phyloP scores from a whole-genome alignment of 306 rosid species.

The Vigna nakashimae region DNA sequence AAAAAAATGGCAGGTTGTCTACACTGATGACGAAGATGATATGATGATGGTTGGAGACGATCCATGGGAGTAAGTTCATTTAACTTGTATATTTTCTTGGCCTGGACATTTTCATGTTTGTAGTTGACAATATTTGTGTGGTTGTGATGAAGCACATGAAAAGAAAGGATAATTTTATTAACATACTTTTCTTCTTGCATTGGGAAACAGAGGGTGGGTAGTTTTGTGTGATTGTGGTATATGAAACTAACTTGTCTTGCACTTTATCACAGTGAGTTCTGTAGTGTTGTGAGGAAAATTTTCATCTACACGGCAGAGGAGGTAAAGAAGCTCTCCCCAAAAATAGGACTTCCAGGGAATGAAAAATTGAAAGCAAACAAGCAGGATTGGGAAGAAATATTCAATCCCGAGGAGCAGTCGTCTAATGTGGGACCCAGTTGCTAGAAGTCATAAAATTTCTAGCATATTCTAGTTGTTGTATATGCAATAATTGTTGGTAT shows the following conservation, averaged over 20 bases:
- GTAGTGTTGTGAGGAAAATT: slow-evolving; percentile 78
- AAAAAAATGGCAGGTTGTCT: slow-evolving; percentile 84
- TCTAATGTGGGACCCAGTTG: slow-evolving; percentile 63
- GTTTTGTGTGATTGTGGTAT: neutral
- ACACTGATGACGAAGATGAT: slow-evolving; percentile 67
- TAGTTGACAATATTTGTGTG: neutral
- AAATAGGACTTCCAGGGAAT: slow-evolving; percentile 57
- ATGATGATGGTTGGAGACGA: slow-evolving; percentile 91
- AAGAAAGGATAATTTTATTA: neutral
- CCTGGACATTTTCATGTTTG: neutral
- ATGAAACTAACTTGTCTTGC: neutral
- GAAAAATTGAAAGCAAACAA: slow-evolving; percentile 53
- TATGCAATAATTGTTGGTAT: slow-evolving; percentile 27
- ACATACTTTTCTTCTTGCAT: neutral
- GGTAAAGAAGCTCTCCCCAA: slow-evolving; percentile 75
- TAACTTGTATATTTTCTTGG: neutral
- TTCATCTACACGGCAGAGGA: slow-evolving; percentile 76
- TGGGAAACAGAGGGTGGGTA: neutral
- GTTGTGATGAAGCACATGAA: neutral
- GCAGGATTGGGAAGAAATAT: slow-evolving; percentile 57
- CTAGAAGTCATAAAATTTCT: slow-evolving; percentile 39
- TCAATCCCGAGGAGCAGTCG: slow-evolving; percentile 64
- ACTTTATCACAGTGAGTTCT: slow-evolving; percentile 70
- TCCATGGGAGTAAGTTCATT: slow-evolving; percentile 79
- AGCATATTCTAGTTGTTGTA: slow-evolving; percentile 4